Conservation (phyloP, 2,329 filamentous ascomycete genomes). For the Epichloe coenophiala region DNA sequence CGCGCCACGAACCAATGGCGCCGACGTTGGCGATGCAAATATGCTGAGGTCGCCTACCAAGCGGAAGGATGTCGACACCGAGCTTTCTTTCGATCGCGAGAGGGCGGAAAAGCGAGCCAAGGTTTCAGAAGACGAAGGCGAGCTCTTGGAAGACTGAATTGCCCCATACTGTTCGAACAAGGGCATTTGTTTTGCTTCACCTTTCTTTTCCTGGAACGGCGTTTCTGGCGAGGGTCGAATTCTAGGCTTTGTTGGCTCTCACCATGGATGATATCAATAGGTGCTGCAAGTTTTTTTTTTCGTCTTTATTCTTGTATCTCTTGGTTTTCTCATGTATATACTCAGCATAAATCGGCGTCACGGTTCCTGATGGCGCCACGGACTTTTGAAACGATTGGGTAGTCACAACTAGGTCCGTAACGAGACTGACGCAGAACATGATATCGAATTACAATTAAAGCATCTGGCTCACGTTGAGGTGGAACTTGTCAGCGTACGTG, state of each 20-base stretch:
- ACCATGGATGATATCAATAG: background rate
- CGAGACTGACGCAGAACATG: background rate
- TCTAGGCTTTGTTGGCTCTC: background rate
- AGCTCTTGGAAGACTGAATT: slow-evolving; percentile 25
- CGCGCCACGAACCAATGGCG: slow-evolving; percentile 24
- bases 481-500: too few relatives aligned
- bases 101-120: slow-evolving; percentile 30
- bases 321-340: background rate
- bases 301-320: background rate
- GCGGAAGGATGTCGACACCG: slow-evolving; percentile 26
- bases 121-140: slow-evolving; percentile 35
- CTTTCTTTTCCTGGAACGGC: background rate
- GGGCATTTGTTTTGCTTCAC: too few relatives aligned
- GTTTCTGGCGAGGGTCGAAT: background rate
- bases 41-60: slow-evolving; percentile 25
- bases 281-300: background rate
- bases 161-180: background rate
- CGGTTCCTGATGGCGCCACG: background rate
- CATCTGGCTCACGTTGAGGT: too few relatives aligned
- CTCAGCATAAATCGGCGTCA: slow-evolving; percentile 3
- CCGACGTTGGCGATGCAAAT: slow-evolving; percentile 13
- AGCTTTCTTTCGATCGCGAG: slow-evolving; percentile 18
- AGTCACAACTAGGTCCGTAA: background rate
- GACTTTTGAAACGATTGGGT: background rate
- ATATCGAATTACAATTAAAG: background rate